These are phyloP conservation scores for Trichaptum fuscoviolaceum DNA, from an alignment of 768 basidiomycete genomes.

Conservation along the genomic window DNA sequence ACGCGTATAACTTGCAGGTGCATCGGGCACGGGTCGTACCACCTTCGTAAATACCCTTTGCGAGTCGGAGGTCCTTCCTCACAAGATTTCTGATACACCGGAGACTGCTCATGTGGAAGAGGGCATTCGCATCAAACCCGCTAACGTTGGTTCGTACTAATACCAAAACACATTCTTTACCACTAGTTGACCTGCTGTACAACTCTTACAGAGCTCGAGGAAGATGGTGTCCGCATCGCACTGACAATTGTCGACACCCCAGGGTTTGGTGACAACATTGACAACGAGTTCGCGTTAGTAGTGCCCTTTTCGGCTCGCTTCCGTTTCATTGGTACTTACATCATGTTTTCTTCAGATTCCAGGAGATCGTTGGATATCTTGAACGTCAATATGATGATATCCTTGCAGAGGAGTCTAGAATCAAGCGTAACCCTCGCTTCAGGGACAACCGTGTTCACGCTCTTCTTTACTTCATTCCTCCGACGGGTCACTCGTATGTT, in stretches of 20 bases:
- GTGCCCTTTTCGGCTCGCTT: conserved; percentile 8
- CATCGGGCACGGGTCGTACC: conserved; percentile 94
- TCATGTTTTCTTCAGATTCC: conserved; percentile 55
- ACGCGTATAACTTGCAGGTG: conserved; percentile 48
- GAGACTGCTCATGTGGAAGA: conserved; percentile 91
- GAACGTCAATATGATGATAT: conserved; percentile 99
- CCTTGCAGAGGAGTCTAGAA: conserved; percentile 95
- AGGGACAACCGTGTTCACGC: conserved; percentile 97
- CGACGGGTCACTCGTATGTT: conserved; percentile 93
- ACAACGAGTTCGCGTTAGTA: conserved; percentile 95
- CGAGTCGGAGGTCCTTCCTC: conserved; percentile 86
- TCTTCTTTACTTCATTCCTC: conserved; percentile 95
- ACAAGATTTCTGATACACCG: conserved; percentile 82
- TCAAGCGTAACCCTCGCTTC: conserved; percentile 99
- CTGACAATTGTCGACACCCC: conserved; percentile 98
- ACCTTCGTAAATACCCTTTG: conserved; percentile 99
- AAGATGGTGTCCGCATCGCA: conserved; percentile 97
- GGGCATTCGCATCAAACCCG: conserved; percentile 91
- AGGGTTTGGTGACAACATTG: conserved; percentile 97
- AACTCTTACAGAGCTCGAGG: conserved; percentile 77
- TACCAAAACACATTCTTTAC: conserved; percentile 1
- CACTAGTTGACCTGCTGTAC: not conserved
- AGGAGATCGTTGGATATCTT: conserved; percentile 93
- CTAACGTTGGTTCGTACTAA: conserved; percentile 74
- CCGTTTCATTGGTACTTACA: conserved; percentile 7